Evolutionary conservation across 192 early-diverging fungal genomes (phyloP).

Genomic region (Podila minutissima): DNA sequence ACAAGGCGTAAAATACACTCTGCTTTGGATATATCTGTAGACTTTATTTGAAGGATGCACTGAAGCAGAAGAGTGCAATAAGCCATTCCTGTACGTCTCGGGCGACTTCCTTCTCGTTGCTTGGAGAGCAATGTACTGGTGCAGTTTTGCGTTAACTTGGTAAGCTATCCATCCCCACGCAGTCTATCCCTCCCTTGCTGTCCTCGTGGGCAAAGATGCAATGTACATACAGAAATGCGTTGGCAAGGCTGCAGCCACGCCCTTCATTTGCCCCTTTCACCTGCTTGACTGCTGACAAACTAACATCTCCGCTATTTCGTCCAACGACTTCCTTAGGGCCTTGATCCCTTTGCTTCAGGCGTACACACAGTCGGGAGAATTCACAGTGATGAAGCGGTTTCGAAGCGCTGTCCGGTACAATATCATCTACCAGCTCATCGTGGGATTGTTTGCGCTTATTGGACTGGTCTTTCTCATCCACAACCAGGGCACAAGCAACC

Average conservation of each 20-base stretch:
- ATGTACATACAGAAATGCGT: no score
- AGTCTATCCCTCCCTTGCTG: not conserved
- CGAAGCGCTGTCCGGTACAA: slow-evolving; percentile 83
- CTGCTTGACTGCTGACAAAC: no score
- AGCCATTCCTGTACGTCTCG: slow-evolving; percentile 81
- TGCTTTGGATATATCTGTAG: slow-evolving; percentile 39
- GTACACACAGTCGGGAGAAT: slow-evolving; percentile 90
- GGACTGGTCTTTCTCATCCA: slow-evolving; percentile 76
- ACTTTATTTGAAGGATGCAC: slow-evolving; percentile 76
- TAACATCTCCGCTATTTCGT: no score
- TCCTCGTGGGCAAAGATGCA: not conserved
- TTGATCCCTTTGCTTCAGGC: slow-evolving; percentile 85
- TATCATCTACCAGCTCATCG: slow-evolving; percentile 80
- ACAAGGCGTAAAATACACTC: not conserved
- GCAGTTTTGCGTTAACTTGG: slow-evolving; percentile 89
- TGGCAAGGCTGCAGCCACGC: not conserved
- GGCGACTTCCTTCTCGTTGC: slow-evolving; percentile 74
- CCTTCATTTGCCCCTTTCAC: no score
- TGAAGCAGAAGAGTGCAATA: slow-evolving; percentile 66
- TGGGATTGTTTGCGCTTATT: slow-evolving; percentile 73
- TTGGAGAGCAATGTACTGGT: slow-evolving; percentile 93
- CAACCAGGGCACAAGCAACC: slow-evolving; percentile 59
- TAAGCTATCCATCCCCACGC: slow-evolving; percentile 28
- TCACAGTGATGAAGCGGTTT: slow-evolving; percentile 72
- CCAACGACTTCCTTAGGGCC: slow-evolving; percentile 52